phyloP scores from a whole-genome alignment of 2,329 filamentous ascomycete species.

The Penicillium freii region DNA sequence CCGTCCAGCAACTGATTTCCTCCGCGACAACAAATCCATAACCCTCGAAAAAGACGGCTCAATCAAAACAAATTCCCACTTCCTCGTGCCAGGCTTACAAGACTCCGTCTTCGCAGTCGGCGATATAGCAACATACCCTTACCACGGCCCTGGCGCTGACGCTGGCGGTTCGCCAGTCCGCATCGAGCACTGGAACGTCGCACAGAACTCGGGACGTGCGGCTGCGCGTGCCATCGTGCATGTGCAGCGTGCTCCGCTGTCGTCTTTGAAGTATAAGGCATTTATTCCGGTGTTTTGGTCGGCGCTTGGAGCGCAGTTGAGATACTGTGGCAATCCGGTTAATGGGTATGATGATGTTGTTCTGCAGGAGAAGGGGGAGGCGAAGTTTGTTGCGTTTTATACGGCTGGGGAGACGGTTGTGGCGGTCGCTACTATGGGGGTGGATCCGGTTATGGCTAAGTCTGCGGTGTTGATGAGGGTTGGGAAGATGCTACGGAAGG shows the following conservation, averaged over 20 bases:
- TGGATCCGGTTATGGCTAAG: conserved; percentile 83
- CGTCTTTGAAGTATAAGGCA: conserved; percentile 56
- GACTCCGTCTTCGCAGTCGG: conserved; percentile 84
- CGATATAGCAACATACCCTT: conserved; percentile 93
- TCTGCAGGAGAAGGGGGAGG: conserved; percentile 70
- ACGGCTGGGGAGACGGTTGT: conserved; percentile 81
- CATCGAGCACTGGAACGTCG: conserved; percentile 99
- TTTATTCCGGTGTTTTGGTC: conserved; percentile 99
- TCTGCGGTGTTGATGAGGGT: conserved; percentile 79
- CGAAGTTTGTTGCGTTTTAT: conserved; percentile 87
- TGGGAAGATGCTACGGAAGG: conserved; percentile 79
- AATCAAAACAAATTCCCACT: conserved; percentile 74
- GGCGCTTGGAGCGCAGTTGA: conserved; percentile 79
- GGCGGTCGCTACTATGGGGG: conserved; percentile 85
- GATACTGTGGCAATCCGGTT: conserved; percentile 86
- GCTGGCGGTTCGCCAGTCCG: conserved; percentile 62
- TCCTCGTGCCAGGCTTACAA: conserved; percentile 70
- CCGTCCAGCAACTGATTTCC: conserved; percentile 76
- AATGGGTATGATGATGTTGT: conserved; percentile 85
- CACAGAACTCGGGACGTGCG: conserved; percentile 82
- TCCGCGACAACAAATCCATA: conserved; percentile 69
- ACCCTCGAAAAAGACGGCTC: conserved; percentile 81
- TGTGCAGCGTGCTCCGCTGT: conserved; percentile 41
- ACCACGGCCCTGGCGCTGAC: conserved; percentile 80
- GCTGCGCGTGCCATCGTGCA: conserved; percentile 76